Percentiles rank a stretch among this genome's conserved stretches.
phyloP scores from a whole-genome alignment of 768 basidiomycete genomes.

The Tephrocybe sp. region DNA sequence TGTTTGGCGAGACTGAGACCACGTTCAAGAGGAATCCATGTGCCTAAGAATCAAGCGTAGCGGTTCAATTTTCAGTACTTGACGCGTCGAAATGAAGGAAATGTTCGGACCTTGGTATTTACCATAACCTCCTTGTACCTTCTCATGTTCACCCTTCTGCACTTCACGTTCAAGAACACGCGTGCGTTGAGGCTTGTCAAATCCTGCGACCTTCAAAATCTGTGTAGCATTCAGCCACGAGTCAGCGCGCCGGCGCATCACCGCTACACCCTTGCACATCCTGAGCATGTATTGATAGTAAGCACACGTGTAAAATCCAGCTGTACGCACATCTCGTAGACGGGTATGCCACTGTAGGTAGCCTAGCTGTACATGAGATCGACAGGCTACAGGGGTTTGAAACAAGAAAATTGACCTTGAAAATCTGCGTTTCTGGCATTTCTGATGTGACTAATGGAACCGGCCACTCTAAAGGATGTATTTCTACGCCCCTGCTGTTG shows the following conservation, averaged over 20 bases:
- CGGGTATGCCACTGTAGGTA: slow-evolving; percentile 91
- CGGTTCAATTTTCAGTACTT: slow-evolving; percentile 7
- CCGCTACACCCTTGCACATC: slow-evolving; percentile 95
- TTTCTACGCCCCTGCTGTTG: not conserved
- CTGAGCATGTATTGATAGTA: slow-evolving; percentile 48
- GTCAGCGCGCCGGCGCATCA: slow-evolving; percentile 96
- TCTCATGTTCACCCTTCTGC: slow-evolving; percentile 98
- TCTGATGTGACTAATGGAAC: slow-evolving; percentile 1
- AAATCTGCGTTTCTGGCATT: slow-evolving; percentile 87
- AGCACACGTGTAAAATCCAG: slow-evolving; percentile 37
- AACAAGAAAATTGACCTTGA: slow-evolving; percentile 59
- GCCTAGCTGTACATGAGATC: slow-evolving; percentile 51
- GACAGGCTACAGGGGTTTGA: slow-evolving; percentile 17
- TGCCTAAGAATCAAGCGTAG: slow-evolving; percentile 53
- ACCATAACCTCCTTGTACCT: slow-evolving; percentile 98
- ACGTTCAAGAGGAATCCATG: slow-evolving; percentile 96
- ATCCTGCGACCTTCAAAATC: slow-evolving; percentile 98
- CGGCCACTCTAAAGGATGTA: not conserved
- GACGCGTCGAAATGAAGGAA: slow-evolving; percentile 15
- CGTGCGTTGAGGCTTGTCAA: slow-evolving; percentile 98
- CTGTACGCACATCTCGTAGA: slow-evolving; percentile 81
- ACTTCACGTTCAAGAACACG: slow-evolving; percentile 97
- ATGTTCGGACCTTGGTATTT: slow-evolving; percentile 89
- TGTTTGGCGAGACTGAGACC: slow-evolving; percentile 85
- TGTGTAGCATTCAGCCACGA: slow-evolving; percentile 99